phyloP scores from a whole-genome alignment of 805 yeast species.

The Sugiyamaella mastotermitis region DNA sequence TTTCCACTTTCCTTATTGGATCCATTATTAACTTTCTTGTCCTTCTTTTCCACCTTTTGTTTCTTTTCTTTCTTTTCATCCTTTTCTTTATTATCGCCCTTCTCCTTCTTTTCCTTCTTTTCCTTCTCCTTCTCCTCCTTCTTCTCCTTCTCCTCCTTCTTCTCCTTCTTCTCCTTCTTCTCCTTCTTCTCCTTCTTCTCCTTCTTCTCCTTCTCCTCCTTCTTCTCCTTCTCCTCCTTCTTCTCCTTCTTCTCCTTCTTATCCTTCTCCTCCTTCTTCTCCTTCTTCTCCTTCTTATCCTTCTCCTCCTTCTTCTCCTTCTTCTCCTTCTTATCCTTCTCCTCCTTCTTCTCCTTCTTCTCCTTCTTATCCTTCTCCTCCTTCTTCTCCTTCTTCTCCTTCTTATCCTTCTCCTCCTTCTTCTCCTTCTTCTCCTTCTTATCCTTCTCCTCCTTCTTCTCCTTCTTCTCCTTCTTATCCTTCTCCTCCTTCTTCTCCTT shows the following conservation, averaged over 20 bases:
- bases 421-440: neutral
- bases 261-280: neutral
- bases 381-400: neutral
- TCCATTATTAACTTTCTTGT: constrained; percentile 3
- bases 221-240: constrained; percentile 1
- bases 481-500: constrained; percentile 7
- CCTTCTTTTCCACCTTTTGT: constrained; percentile 3
- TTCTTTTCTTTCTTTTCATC: neutral
- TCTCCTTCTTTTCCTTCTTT: constrained; percentile 1
- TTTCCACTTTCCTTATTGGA: constrained; percentile 3
- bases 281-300: neutral
- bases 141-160: constrained; percentile 7
- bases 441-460: constrained; percentile 1
- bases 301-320: constrained; percentile 1
- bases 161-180: constrained; percentile 6
- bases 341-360: neutral
- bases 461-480: constrained; percentile 4
- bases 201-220: constrained; percentile 6
- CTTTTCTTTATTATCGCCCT: constrained; percentile 2
- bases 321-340: constrained; percentile 2
- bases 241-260: constrained; percentile 3
- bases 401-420: neutral
- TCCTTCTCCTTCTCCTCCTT: constrained; percentile 7
- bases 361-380: neutral
- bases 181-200: constrained; percentile 3